These are phyloP conservation scores for Aspergillus ustus DNA, from an alignment of 2,329 filamentous ascomycete genomes.

Conservation along the genomic window DNA sequence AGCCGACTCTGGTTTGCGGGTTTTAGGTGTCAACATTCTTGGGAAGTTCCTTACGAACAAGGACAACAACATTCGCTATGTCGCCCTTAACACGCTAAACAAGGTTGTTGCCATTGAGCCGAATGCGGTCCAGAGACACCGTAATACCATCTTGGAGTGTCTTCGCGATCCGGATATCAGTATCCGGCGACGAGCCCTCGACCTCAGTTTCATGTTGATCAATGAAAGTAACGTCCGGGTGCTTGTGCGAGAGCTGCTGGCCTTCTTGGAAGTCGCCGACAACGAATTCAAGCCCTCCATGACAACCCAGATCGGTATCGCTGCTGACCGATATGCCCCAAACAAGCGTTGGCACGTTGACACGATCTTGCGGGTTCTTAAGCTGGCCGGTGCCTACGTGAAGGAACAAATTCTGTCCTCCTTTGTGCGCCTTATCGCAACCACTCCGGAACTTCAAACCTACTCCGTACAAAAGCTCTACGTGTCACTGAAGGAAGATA, in stretches of 20 bases:
- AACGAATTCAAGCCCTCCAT: slow-evolving; percentile 99
- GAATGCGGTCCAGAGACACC: slow-evolving; percentile 93
- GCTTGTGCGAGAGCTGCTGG: slow-evolving; percentile 87
- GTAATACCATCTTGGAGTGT: slow-evolving; percentile 97
- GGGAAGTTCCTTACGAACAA: slow-evolving; percentile 98
- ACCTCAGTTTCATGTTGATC: slow-evolving; percentile 96
- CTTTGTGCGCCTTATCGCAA: slow-evolving; percentile 93
- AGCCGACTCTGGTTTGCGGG: slow-evolving; percentile 90
- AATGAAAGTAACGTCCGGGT: slow-evolving; percentile 96
- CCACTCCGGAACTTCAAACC: slow-evolving; percentile 90
- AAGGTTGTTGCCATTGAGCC: slow-evolving; percentile 98
- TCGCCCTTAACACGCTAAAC: slow-evolving; percentile 94
- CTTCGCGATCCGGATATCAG: slow-evolving; percentile 96
- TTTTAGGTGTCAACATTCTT: slow-evolving; percentile 95
- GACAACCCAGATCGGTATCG: slow-evolving; percentile 97
- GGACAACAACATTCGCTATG: slow-evolving; percentile 99
- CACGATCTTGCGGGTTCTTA: slow-evolving; percentile 92
- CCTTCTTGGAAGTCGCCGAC: slow-evolving; percentile 95
- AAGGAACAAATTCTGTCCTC: slow-evolving; percentile 98
- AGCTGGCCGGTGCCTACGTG: slow-evolving; percentile 92
- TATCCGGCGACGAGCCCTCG: slow-evolving; percentile 90
- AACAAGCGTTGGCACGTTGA: slow-evolving; percentile 99
- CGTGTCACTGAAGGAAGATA: slow-evolving; percentile 87
- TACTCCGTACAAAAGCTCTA: slow-evolving; percentile 97
- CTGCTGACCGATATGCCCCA: slow-evolving; percentile 91